Evolutionary conservation across 176 grass and related monocot species (phyloP).

Genomic region (Oryza nivara): DNA sequence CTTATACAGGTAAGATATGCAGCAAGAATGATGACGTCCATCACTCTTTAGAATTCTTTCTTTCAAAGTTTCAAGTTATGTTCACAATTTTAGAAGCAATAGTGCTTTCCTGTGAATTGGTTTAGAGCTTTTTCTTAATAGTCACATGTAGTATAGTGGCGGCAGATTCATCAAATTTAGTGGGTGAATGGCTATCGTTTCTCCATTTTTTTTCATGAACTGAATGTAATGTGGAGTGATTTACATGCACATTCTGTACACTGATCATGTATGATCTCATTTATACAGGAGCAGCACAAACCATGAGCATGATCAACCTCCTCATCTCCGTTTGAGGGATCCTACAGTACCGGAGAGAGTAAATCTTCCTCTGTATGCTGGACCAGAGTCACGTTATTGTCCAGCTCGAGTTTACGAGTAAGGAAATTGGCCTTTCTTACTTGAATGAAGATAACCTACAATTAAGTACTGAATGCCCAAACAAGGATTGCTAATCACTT

Average conservation of each 20-base stretch:
- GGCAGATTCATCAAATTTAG: background rate
- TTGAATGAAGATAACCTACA: background rate
- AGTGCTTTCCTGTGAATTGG: background rate
- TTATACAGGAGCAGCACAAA: conserved; percentile 91
- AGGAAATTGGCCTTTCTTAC: conserved; percentile 18
- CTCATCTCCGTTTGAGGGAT: conserved; percentile 84
- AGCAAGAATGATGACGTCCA: background rate
- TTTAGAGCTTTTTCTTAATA: background rate
- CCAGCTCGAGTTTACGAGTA: conserved; percentile 98
- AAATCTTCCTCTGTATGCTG: conserved; percentile 85
- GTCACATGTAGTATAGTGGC: background rate
- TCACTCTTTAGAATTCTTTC: background rate
- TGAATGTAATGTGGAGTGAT: background rate
- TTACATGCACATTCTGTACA: background rate
- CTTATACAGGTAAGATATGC: conserved; percentile 73
- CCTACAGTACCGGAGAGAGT: conserved; percentile 64
- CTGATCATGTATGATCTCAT: conserved; percentile 26
- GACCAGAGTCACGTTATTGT: conserved; percentile 81
- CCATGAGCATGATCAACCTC: conserved; percentile 97
- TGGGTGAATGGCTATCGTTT: background rate
- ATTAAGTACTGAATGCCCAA: background rate
- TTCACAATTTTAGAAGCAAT: background rate
- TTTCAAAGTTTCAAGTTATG: background rate
- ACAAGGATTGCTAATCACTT: background rate
- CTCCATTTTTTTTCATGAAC: conserved; percentile 16